A percentile compares a stretch with the other conserved stretches of the same genome.
These are phyloP conservation scores for Fusarium penzigii DNA, from an alignment of 2,329 filamentous ascomycete species.

Conservation along the genomic window DNA sequence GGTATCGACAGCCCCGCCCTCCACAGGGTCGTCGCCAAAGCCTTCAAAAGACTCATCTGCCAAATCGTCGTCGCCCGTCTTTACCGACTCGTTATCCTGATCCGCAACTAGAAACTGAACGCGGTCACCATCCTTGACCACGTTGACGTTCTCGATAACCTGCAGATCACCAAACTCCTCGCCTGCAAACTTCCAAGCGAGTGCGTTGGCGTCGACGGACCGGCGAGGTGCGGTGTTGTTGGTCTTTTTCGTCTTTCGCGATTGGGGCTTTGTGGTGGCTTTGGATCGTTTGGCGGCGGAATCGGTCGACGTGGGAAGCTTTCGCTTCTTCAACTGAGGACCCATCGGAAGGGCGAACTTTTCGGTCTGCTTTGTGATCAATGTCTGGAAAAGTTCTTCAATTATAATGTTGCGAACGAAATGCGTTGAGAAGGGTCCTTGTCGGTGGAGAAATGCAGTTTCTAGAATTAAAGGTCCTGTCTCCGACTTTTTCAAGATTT, in stretches of 20 bases:
- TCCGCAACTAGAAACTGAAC: slow-evolving; percentile 55
- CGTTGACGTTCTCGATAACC: slow-evolving; percentile 86
- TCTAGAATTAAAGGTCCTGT: no score
- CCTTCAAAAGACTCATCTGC: slow-evolving; percentile 64
- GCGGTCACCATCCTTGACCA: slow-evolving; percentile 66
- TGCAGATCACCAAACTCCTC: slow-evolving; percentile 92
- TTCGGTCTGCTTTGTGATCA: no score
- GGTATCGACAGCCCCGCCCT: slow-evolving; percentile 34
- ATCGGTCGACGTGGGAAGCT: slow-evolving; percentile 35
- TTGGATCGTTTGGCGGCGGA: slow-evolving; percentile 40
- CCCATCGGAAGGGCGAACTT: slow-evolving; percentile 34
- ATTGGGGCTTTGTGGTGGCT: slow-evolving; percentile 22
- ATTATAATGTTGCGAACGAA: no score
- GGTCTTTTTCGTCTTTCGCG: slow-evolving; percentile 19
- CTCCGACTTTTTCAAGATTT: no score
- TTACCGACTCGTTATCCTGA: slow-evolving; percentile 42
- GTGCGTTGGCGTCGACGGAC: slow-evolving; percentile 46
- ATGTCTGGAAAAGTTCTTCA: slow-evolving; percentile 15
- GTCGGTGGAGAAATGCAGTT: no score
- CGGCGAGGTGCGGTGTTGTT: slow-evolving; percentile 29
- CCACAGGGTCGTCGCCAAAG: slow-evolving; percentile 54
- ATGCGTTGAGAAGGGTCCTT: no score
- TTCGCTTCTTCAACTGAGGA: slow-evolving; percentile 39
- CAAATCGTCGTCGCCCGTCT: slow-evolving; percentile 15
- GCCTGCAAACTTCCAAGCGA: slow-evolving; percentile 74